phyloP scores from a whole-genome alignment of 2,329 filamentous ascomycete species.

The Mycosphaerella sp. region DNA sequence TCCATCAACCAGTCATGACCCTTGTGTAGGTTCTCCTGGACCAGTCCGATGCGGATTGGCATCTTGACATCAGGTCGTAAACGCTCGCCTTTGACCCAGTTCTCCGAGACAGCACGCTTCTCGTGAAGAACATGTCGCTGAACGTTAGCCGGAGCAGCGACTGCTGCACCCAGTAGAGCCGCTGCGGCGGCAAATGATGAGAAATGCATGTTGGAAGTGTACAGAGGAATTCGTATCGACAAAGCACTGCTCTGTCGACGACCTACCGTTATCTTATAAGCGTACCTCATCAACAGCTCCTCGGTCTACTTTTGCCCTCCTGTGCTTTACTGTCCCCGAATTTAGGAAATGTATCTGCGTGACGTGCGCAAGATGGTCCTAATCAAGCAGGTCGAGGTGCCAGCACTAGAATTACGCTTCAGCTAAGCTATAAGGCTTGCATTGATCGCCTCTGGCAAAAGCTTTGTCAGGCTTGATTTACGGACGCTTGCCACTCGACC shows the following conservation, averaged over 20 bases:
- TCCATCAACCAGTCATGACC: conserved; percentile 21
- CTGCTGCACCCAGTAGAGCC: conserved; percentile 11
- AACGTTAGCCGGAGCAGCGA: conserved; percentile 19
- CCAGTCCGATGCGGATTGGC: conserved; percentile 28
- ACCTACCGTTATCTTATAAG: conserved; percentile 1
- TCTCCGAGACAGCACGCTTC: conserved; percentile 33
- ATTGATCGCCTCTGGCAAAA: conserved; percentile 15
- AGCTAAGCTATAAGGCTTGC: conserved; percentile 17
- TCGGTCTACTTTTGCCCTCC: conserved; percentile 1
- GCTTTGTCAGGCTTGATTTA: conserved; percentile 10
- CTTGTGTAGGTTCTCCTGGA: conserved; percentile 18
- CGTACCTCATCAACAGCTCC: not conserved
- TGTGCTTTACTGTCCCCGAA: not conserved
- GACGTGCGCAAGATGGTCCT: conserved; percentile 2
- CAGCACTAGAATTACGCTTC: conserved; percentile 5
- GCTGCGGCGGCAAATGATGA: conserved; percentile 12
- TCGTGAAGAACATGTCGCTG: conserved; percentile 41
- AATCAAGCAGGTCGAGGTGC: conserved; percentile 20
- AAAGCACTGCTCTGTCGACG: not conserved
- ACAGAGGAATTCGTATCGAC: conserved; percentile 9
- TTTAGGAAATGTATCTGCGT: not conserved
- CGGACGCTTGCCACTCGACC: not conserved
- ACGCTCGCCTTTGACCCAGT: conserved; percentile 38
- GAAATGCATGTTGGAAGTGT: conserved; percentile 18
- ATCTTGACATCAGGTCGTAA: conserved; percentile 24